phyloP scores from a whole-genome alignment of 148 eudicot genomes.

The Selenicereus undatus region DNA sequence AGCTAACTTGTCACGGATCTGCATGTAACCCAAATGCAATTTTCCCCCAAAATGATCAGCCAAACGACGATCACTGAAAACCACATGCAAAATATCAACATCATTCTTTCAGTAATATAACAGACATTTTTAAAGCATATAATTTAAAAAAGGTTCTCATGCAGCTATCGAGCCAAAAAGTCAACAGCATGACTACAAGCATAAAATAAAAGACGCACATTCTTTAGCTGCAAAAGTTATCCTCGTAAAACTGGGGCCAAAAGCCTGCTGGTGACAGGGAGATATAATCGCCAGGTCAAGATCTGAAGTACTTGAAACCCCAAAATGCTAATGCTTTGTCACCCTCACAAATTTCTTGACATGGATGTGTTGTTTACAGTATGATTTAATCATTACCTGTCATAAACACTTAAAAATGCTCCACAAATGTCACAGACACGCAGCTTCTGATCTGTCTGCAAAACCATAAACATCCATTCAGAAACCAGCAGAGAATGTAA shows the following conservation, averaged over 20 bases:
- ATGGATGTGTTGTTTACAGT: not conserved
- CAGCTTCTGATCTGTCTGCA: slow-evolving; percentile 95
- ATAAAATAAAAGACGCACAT: slow-evolving; percentile 85
- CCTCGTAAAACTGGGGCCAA: slow-evolving; percentile 94
- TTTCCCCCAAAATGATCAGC: slow-evolving; percentile 99
- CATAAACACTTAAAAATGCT: slow-evolving; percentile 96
- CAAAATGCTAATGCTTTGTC: slow-evolving; percentile 32
- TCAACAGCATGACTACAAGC: slow-evolving; percentile 56
- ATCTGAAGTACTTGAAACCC: slow-evolving; percentile 57
- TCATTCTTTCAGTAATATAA: slow-evolving; percentile 5
- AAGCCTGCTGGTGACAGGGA: slow-evolving; percentile 96
- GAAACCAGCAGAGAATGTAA: not conserved
- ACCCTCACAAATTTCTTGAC: slow-evolving; percentile 29
- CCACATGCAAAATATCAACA: slow-evolving; percentile 27
- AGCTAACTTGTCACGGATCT: slow-evolving; percentile 88
- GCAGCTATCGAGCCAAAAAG: slow-evolving; percentile 36
- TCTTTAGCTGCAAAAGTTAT: slow-evolving; percentile 90
- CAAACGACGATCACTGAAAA: slow-evolving; percentile 91
- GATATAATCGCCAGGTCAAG: slow-evolving; percentile 90
- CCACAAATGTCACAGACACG: slow-evolving; percentile 99
- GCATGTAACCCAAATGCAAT: slow-evolving; percentile 97
- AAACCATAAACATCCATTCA: slow-evolving; percentile 20
- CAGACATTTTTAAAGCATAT: slow-evolving; percentile 5
- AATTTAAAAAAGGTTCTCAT: slow-evolving; percentile 14
- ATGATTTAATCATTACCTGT: slow-evolving; percentile 50